These are phyloP conservation scores for Trichosphaerium sp. DNA, from an alignment of 78 protist genomes.

Conservation along the genomic window DNA sequence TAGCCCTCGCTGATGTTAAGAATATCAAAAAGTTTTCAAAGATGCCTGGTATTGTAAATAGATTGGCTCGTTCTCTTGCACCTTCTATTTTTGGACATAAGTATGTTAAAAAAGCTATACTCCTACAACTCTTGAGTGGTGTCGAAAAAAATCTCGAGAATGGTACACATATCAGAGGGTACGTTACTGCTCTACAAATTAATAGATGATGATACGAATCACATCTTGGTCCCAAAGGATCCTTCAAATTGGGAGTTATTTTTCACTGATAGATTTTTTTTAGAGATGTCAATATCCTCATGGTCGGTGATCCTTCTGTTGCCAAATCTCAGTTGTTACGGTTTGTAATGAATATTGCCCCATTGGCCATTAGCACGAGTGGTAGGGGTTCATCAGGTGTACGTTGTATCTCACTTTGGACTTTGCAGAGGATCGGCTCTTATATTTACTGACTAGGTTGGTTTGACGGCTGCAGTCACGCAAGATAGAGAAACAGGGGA, in stretches of 20 bases:
- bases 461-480: constrained; percentile 98
- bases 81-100: constrained; percentile 96
- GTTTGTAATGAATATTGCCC: constrained; percentile 82
- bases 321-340: constrained; percentile 98
- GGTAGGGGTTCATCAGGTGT: constrained; percentile 99
- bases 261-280: background rate
- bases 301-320: constrained; percentile 99
- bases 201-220: background rate
- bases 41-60: constrained; percentile 13
- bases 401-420: too few relatives aligned
- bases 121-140: constrained; percentile 95
- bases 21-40: constrained; percentile 25
- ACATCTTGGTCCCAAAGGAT: background rate
- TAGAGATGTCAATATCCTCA: constrained; percentile 85
- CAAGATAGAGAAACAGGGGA: constrained; percentile 93
- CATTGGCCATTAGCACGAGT: constrained; percentile 94
- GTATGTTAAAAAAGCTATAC: constrained; percentile 74
- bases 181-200: background rate
- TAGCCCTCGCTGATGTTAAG: constrained; percentile 22
- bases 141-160: constrained; percentile 74
- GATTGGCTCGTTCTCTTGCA: constrained; percentile 79
- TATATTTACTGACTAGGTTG: too few relatives aligned
- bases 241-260: background rate
- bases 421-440: too few relatives aligned
- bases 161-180: constrained; percentile 86